A percentile compares a stretch with the other conserved stretches of the same genome.
These are phyloP conservation scores for Wickerhamomyces canadensis DNA, from an alignment of 805 yeast genomes.

Conservation along the genomic window DNA sequence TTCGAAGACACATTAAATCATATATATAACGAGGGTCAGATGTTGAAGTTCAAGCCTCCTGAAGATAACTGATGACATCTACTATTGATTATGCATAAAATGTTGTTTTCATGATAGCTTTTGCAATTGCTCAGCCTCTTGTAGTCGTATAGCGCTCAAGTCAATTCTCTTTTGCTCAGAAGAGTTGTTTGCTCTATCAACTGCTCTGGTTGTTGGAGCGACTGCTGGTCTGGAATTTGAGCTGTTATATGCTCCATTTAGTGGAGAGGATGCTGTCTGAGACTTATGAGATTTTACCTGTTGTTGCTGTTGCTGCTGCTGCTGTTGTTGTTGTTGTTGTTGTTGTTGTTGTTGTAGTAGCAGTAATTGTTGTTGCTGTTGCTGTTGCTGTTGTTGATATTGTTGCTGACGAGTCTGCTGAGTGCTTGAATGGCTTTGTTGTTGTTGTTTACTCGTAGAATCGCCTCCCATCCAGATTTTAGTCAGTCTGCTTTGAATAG, in stretches of 20 bases:
- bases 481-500: constrained; percentile 16
- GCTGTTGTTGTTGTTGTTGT: constrained; percentile 3
- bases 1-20: constrained; percentile 58
- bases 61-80: constrained; percentile 11
- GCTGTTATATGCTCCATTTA: neutral
- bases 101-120: constrained; percentile 13
- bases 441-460: constrained; percentile 3
- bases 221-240: constrained; percentile 13
- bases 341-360: constrained; percentile 3
- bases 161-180: constrained; percentile 23
- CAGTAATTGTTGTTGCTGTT: constrained; percentile 12
- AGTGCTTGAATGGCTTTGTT: constrained; percentile 5
- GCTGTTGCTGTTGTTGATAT: constrained; percentile 2
- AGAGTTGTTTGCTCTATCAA: constrained; percentile 26
- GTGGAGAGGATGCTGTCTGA: neutral
- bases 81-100: too few species aligned
- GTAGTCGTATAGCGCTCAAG: constrained; percentile 18
- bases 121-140: constrained; percentile 17
- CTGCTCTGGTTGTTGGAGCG: constrained; percentile 37
- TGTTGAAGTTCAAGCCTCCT: constrained; percentile 24
- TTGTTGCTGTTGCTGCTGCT: neutral
- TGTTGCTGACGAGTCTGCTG: constrained; percentile 1
- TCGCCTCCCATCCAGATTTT: constrained; percentile 22
- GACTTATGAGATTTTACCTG: constrained; percentile 2
- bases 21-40: constrained; percentile 63